These are phyloP conservation scores for Nothomitra cinnamomea DNA, from an alignment of 2,329 filamentous ascomycete species.

Conservation along the genomic window DNA sequence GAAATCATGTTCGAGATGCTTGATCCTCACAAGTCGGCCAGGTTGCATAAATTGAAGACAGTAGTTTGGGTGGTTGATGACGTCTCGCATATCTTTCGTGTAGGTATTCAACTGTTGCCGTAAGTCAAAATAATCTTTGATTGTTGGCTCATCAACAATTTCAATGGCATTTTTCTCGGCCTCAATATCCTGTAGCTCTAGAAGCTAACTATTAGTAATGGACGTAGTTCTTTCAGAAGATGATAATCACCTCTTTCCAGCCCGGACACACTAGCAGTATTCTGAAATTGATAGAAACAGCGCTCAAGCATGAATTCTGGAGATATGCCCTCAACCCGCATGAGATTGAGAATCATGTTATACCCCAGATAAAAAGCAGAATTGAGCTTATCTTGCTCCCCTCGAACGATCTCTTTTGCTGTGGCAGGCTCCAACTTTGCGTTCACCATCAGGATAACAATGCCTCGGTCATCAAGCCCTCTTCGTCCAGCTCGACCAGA, in stretches of 20 bases:
- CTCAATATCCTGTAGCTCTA: slow-evolving; percentile 61
- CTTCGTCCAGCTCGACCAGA: slow-evolving; percentile 90
- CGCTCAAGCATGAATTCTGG: slow-evolving; percentile 98
- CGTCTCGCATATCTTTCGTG: slow-evolving; percentile 73
- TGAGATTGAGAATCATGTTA: slow-evolving; percentile 96
- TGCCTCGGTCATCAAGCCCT: slow-evolving; percentile 92
- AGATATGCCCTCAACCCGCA: slow-evolving; percentile 97
- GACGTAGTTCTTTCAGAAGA: background rate
- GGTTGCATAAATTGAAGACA: slow-evolving; percentile 69
- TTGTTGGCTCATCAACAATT: slow-evolving; percentile 71
- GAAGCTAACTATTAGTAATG: background rate
- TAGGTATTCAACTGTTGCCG: slow-evolving; percentile 71
- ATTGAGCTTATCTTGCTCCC: slow-evolving; percentile 91
- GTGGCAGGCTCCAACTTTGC: slow-evolving; percentile 87
- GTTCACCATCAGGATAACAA: slow-evolving; percentile 99
- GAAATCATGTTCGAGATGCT: slow-evolving; percentile 65
- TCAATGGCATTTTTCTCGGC: slow-evolving; percentile 52
- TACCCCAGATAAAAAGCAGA: slow-evolving; percentile 96
- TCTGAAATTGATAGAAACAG: slow-evolving; percentile 98
- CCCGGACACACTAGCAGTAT: slow-evolving; percentile 67
- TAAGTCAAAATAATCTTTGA: slow-evolving; percentile 89
- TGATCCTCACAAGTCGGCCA: slow-evolving; percentile 77
- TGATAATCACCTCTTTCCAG: slow-evolving; percentile 46
- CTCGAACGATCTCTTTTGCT: slow-evolving; percentile 91
- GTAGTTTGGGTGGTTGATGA: slow-evolving; percentile 84